phyloP scores from a whole-genome alignment of 345 rosid species.

The Camelina laxa region DNA sequence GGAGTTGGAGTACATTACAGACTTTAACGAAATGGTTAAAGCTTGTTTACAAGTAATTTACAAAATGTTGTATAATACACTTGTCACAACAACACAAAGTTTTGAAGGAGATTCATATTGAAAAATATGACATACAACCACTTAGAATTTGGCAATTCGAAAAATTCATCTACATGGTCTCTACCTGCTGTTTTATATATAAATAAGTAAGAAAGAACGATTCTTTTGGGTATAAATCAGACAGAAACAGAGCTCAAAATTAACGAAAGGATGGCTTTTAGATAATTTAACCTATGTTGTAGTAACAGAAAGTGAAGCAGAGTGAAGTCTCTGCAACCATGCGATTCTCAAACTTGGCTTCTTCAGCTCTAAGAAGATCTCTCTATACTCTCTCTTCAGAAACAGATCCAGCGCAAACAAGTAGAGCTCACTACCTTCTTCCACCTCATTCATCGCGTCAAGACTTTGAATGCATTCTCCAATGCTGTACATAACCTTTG shows the following conservation, averaged over 20 bases:
- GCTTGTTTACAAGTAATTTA: background rate
- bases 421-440: constrained; percentile 56
- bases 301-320: constrained; percentile 24
- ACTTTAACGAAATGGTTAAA: background rate
- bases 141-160: background rate
- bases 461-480: constrained; percentile 62
- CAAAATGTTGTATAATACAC: background rate
- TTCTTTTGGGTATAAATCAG: constrained; percentile 4
- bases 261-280: background rate
- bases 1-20: background rate
- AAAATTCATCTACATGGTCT: constrained; percentile 7
- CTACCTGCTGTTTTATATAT: background rate
- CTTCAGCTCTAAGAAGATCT: constrained; percentile 59
- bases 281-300: background rate
- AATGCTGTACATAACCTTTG: constrained; percentile 46
- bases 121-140: background rate
- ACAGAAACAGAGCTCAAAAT: background rate
- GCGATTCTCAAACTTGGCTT: constrained; percentile 52
- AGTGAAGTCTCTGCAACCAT: constrained; percentile 55
- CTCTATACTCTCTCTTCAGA: constrained; percentile 61
- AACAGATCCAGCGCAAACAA: constrained; percentile 59
- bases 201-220: background rate
- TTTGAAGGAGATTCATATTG: background rate
- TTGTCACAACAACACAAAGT: background rate
- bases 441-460: constrained; percentile 53